Evolutionary conservation across 2,329 filamentous ascomycete species (phyloP), one percentile per base, ranked within the genome.

Genomic region (Fusarium longipes): DNA sequence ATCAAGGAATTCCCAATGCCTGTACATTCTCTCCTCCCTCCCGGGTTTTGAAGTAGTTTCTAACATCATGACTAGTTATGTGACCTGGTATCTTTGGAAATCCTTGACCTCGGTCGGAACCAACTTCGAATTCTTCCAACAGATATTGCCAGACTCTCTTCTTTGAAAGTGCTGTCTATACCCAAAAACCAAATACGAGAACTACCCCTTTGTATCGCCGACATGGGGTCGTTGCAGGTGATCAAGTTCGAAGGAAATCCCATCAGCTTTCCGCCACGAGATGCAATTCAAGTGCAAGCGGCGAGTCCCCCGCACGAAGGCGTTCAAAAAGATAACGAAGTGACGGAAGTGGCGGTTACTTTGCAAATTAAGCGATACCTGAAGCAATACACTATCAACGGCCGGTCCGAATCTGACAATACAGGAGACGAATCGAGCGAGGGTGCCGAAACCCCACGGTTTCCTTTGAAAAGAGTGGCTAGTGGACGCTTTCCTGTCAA

Each of bases 241-340:
- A 84, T 98, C 57, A 97, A 97, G 77, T 87, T 97, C 33, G 91
- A 95, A 58, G 93, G 93, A 43, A 97, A 97, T 71, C 92, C 92
- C 10, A 86, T 97, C 59, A 87, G 85, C 59, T 95, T 95, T 71
- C 93, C 93, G 5, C 90, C 92, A 17, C 87, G 85, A 70, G 89
- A 91, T 68, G 83, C 91, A 15, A 77, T 93, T 25, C 87, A 90
- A 70, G 80, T 87, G 12, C 84, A 85, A 71, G 82, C 83, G 18
- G 79, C 79, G 38, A 87, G 82, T 47, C 85, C 86, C 18, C 82
- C 86, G 3, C 86, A 87, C 68, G 86, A 88, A 35, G 82, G 82
- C 3, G 78, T 81, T 15, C 70, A 82, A 40, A 73, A 77, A 54
- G 89, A 92, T 70, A 87, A 82, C 57, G 90, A 92, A 71, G 84